These are phyloP conservation scores for Russula dissimulans DNA, from an alignment of 768 basidiomycete species.

Conservation along the genomic window DNA sequence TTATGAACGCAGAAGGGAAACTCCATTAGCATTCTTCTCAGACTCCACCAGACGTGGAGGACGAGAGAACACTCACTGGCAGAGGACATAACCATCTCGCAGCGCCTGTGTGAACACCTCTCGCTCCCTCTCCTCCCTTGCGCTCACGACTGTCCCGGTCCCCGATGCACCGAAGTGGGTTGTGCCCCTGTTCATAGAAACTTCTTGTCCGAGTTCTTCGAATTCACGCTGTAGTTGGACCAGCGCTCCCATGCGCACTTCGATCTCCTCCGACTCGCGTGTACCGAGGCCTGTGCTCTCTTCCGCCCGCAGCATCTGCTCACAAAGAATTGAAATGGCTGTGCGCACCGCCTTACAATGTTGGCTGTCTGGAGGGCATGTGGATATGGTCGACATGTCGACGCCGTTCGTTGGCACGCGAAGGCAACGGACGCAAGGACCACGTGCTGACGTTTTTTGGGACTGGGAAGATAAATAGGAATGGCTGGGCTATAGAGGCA, in stretches of 20 bases:
- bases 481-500: too few relatives aligned
- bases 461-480: too few relatives aligned
- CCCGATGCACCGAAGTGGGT: too few relatives aligned
- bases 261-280: constrained; percentile 67
- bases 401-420: too few relatives aligned
- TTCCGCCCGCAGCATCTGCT: constrained; percentile 41
- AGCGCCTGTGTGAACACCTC: constrained; percentile 64
- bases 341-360: constrained; percentile 58
- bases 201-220: constrained; percentile 44
- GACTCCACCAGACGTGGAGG: not conserved
- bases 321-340: constrained; percentile 57
- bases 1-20: constrained; percentile 28
- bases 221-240: constrained; percentile 64
- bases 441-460: too few relatives aligned
- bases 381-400: not conserved
- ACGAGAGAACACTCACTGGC: constrained; percentile 57
- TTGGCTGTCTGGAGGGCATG: constrained; percentile 37
- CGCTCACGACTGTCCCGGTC: too few relatives aligned
- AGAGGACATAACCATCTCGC: constrained; percentile 77
- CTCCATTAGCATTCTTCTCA: not conserved
- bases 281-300: constrained; percentile 39
- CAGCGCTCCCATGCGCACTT: constrained; percentile 50
- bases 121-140: constrained; percentile 66
- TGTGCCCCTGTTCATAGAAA: too few relatives aligned
- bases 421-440: too few relatives aligned